These are phyloP conservation scores for Brettanomyces anomalus DNA, from an alignment of 805 yeast genomes.

Conservation along the genomic window DNA sequence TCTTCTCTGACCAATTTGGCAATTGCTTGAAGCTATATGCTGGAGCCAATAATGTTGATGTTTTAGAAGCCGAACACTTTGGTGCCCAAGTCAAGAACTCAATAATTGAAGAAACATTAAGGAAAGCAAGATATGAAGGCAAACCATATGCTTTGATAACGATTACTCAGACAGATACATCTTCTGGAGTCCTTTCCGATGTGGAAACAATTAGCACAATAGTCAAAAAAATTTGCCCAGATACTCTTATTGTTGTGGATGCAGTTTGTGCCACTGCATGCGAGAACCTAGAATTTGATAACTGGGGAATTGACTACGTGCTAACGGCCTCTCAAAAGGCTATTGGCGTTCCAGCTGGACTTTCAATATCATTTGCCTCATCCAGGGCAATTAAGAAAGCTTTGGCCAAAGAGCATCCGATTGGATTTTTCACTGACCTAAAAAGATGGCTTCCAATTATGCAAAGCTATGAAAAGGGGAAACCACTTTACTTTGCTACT, in stretches of 20 bases:
- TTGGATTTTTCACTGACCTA: constrained; percentile 60
- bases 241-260: constrained; percentile 77
- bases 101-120: constrained; percentile 47
- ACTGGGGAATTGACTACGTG: constrained; percentile 84
- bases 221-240: constrained; percentile 64
- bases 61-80: constrained; percentile 50
- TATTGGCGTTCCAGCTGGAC: constrained; percentile 88
- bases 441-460: constrained; percentile 84
- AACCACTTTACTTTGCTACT: constrained; percentile 86
- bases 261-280: constrained; percentile 94
- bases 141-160: constrained; percentile 56
- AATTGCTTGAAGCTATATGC: constrained; percentile 67
- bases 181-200: constrained; percentile 84
- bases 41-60: constrained; percentile 55
- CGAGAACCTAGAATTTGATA: constrained; percentile 76
- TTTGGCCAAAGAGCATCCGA: constrained; percentile 35
- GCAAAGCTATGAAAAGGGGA: constrained; percentile 75
- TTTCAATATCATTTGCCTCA: constrained; percentile 68
- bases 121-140: constrained; percentile 23
- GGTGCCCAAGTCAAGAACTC: constrained; percentile 62
- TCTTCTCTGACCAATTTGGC: constrained; percentile 76
- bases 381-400: constrained; percentile 65
- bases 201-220: constrained; percentile 52
- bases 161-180: constrained; percentile 92
- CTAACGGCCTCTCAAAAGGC: constrained; percentile 95